Conservation (phyloP, 208 protist genomes). For the Phytomonas sp. region DNA sequence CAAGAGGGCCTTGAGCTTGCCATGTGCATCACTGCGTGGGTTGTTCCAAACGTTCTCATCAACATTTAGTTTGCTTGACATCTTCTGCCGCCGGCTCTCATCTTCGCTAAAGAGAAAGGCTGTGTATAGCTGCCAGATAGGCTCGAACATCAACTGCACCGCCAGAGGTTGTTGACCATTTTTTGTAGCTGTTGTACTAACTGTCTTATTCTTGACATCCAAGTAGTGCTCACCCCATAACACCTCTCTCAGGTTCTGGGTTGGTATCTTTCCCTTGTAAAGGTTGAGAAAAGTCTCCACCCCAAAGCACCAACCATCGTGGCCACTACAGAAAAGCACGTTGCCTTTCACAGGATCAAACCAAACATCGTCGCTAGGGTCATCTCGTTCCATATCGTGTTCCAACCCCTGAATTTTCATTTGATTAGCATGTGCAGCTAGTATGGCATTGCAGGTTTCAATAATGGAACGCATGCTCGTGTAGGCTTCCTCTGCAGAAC, state of each 20-base stretch:
- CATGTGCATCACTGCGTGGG: slow-evolving; percentile 40
- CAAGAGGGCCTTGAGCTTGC: slow-evolving; percentile 84
- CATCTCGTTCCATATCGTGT: slow-evolving; percentile 66
- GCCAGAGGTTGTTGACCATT: slow-evolving; percentile 87
- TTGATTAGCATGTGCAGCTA: slow-evolving; percentile 76
- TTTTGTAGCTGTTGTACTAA: slow-evolving; percentile 59
- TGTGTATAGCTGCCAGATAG: slow-evolving; percentile 94
- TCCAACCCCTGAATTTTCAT: slow-evolving; percentile 77
- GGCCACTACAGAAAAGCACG: slow-evolving; percentile 95
- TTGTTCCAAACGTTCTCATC: slow-evolving; percentile 70
- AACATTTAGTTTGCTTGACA: slow-evolving; percentile 60
- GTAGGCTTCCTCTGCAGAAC: slow-evolving; percentile 86
- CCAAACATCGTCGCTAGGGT: slow-evolving; percentile 87
- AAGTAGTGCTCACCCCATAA: slow-evolving; percentile 97
- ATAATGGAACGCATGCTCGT: slow-evolving; percentile 92
- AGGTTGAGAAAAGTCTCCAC: slow-evolving; percentile 87
- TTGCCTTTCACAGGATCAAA: slow-evolving; percentile 96
- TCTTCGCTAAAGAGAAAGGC: slow-evolving; percentile 66
- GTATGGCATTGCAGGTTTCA: slow-evolving; percentile 89
- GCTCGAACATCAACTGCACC: slow-evolving; percentile 94
- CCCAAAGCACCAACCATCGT: slow-evolving; percentile 90
- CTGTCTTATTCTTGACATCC: slow-evolving; percentile 90
- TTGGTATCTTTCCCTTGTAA: slow-evolving; percentile 86
- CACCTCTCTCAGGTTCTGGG: slow-evolving; percentile 57
- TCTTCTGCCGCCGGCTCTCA: slow-evolving; percentile 68